These are phyloP conservation scores for Penicillium coffeae DNA, from an alignment of 495 filamentous ascomycete genomes.

Conservation along the genomic window DNA sequence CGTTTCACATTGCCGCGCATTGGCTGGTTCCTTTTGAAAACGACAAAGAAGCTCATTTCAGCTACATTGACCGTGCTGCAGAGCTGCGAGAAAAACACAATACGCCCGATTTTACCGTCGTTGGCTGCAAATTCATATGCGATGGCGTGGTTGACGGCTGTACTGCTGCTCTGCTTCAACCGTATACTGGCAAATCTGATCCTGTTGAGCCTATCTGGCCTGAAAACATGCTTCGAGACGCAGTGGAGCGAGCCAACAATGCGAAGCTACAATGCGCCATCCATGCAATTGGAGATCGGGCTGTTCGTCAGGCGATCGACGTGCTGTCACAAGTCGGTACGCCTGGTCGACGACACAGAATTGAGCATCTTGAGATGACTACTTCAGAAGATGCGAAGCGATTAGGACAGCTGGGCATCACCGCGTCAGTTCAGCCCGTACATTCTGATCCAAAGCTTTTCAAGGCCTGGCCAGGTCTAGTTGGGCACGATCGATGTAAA, in stretches of 20 bases:
- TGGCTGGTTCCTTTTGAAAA: constrained; percentile 49
- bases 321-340: constrained; percentile 44
- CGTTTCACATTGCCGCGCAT: constrained; percentile 59
- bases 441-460: constrained; percentile 60
- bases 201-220: constrained; percentile 55
- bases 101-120: constrained; percentile 52
- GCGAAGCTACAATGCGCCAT: constrained; percentile 60
- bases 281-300: constrained; percentile 62
- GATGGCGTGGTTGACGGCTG: constrained; percentile 66
- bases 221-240: constrained; percentile 44
- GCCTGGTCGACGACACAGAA: constrained; percentile 44
- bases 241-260: constrained; percentile 50
- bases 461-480: constrained; percentile 53
- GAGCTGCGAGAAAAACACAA: constrained; percentile 49
- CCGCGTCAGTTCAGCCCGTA: constrained; percentile 59
- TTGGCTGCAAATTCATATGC: constrained; percentile 66
- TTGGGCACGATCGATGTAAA: constrained; percentile 50
- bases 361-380: constrained; percentile 60
- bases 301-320: constrained; percentile 54
- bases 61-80: constrained; percentile 53
- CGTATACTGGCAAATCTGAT: constrained; percentile 46
- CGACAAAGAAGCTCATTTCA: constrained; percentile 21
- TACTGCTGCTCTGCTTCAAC: constrained; percentile 58
- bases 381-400: constrained; percentile 49
- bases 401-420: constrained; percentile 54